Percentiles rank a stretch among this genome's conserved stretches.
phyloP scores from a whole-genome alignment of 2,329 filamentous ascomycete species.

The Mycosphaerelloides madeirae region DNA sequence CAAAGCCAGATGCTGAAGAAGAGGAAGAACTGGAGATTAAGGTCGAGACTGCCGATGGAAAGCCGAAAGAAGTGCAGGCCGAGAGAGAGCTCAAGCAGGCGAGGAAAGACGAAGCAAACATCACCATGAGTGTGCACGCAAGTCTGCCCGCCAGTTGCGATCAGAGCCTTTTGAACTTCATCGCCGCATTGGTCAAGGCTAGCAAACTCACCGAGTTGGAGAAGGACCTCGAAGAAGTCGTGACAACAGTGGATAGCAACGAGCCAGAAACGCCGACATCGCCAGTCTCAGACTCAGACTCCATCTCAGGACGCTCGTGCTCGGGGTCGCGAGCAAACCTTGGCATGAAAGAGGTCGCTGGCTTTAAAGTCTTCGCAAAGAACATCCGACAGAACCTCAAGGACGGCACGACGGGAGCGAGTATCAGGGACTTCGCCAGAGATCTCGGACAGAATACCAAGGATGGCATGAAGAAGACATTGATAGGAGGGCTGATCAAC shows the following conservation, averaged over 20 bases:
- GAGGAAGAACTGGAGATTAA: constrained; percentile 34
- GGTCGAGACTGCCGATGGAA: constrained; percentile 41
- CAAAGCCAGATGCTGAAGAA: constrained; percentile 33
- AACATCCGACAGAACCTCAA: constrained; percentile 26
- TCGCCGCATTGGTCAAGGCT: constrained; percentile 53
- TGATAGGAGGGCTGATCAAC: constrained; percentile 46
- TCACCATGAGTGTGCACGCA: constrained; percentile 46
- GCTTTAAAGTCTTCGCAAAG: constrained; percentile 26
- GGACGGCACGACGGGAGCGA: constrained; percentile 19
- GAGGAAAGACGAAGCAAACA: constrained; percentile 46
- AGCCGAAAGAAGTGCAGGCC: constrained; percentile 40
- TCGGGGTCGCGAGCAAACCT: constrained; percentile 2
- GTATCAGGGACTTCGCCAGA: constrained; percentile 29
- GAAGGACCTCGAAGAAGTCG: constrained; percentile 38
- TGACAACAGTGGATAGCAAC: background rate
- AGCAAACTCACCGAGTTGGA: constrained; percentile 54
- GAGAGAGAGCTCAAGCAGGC: constrained; percentile 38
- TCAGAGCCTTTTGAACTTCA: constrained; percentile 50
- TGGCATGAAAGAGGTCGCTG: constrained; percentile 13
- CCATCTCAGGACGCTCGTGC: constrained; percentile 4
- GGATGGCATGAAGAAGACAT: constrained; percentile 45
- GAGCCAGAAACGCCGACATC: constrained; percentile 8
- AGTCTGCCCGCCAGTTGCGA: constrained; percentile 48
- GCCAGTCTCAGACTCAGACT: constrained; percentile 28
- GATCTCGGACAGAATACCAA: constrained; percentile 34